These are phyloP conservation scores for Candida glucosophila DNA, from an alignment of 1,139 yeast species.

Conservation along the genomic window DNA sequence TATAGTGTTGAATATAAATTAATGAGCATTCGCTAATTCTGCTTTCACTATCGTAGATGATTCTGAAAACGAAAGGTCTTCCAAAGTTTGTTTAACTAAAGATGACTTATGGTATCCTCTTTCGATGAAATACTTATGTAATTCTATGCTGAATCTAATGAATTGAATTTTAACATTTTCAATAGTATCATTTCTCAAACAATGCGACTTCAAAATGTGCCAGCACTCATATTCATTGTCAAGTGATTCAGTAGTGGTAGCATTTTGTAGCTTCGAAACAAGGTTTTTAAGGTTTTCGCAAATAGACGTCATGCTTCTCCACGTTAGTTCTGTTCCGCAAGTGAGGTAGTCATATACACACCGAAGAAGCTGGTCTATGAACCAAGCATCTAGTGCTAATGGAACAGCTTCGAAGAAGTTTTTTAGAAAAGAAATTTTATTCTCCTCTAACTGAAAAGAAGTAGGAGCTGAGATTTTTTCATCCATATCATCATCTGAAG, in stretches of 20 bases:
- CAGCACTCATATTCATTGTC: slow-evolving; percentile 13
- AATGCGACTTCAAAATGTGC: slow-evolving; percentile 15
- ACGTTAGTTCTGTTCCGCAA: slow-evolving; percentile 36
- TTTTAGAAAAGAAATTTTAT: slow-evolving; percentile 21
- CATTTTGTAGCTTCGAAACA: slow-evolving; percentile 4
- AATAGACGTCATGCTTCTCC: slow-evolving; percentile 48
- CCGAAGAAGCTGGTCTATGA: slow-evolving; percentile 18
- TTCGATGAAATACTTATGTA: slow-evolving; percentile 6
- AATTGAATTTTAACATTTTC: slow-evolving; percentile 56
- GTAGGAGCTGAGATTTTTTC: slow-evolving; percentile 21
- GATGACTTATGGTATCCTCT: slow-evolving; percentile 1
- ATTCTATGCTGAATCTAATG: slow-evolving; percentile 20
- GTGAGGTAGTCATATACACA: slow-evolving; percentile 15
- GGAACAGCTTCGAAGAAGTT: slow-evolving; percentile 25
- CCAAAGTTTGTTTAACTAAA: slow-evolving; percentile 15
- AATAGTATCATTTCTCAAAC: slow-evolving; percentile 39
- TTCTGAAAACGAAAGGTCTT: slow-evolving; percentile 16
- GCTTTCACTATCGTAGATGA: slow-evolving; percentile 22
- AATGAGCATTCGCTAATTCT: slow-evolving; percentile 12
- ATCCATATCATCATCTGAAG: slow-evolving; percentile 20
- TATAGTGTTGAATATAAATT: too few species aligned
- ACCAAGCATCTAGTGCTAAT: slow-evolving; percentile 11
- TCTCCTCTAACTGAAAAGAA: slow-evolving; percentile 29
- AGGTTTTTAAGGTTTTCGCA: slow-evolving; percentile 25
- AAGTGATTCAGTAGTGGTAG: slow-evolving; percentile 7